Conservation (phyloP, 2,329 filamentous ascomycete genomes). For the Dactylella cylindrospora region DNA sequence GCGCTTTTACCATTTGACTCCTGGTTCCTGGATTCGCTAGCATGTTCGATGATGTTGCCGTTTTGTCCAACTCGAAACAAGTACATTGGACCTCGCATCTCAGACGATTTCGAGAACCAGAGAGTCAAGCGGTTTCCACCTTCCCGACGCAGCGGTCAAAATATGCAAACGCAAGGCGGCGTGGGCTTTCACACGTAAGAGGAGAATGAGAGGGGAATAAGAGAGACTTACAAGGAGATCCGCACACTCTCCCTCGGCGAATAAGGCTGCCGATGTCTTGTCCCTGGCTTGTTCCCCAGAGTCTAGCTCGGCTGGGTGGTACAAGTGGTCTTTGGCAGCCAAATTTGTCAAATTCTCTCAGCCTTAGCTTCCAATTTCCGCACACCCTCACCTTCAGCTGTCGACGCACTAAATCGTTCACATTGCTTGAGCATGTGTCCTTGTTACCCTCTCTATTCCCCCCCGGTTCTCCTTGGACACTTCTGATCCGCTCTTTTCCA, state of each 20-base stretch:
- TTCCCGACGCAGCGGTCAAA: slow-evolving; percentile 11
- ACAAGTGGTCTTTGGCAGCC: background rate
- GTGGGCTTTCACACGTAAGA: too few species aligned
- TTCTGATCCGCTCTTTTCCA: background rate
- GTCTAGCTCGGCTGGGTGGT: background rate
- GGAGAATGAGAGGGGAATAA: too few species aligned
- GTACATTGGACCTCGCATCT: background rate
- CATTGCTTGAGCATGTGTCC: slow-evolving; percentile 37
- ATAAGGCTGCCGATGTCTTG: background rate
- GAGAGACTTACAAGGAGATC: too few species aligned
- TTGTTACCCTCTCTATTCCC: background rate
- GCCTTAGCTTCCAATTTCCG: slow-evolving; percentile 27
- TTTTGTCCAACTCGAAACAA: slow-evolving; percentile 5
- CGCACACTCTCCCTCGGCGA: background rate
- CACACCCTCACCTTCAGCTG: background rate
- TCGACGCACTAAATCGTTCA: slow-evolving; percentile 14
- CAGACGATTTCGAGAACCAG: background rate
- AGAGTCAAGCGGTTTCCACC: too few species aligned
- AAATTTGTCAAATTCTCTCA: slow-evolving; percentile 29
- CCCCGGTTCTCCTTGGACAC: slow-evolving; percentile 18
- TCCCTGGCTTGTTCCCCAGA: background rate
- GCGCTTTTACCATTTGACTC: too few species aligned
- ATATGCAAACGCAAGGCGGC: background rate
- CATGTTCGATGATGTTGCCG: background rate
- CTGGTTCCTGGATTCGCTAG: too few species aligned